Evolutionary conservation across 2,329 filamentous ascomycete species (phyloP).

Genomic region (Fusarium tupiense): DNA sequence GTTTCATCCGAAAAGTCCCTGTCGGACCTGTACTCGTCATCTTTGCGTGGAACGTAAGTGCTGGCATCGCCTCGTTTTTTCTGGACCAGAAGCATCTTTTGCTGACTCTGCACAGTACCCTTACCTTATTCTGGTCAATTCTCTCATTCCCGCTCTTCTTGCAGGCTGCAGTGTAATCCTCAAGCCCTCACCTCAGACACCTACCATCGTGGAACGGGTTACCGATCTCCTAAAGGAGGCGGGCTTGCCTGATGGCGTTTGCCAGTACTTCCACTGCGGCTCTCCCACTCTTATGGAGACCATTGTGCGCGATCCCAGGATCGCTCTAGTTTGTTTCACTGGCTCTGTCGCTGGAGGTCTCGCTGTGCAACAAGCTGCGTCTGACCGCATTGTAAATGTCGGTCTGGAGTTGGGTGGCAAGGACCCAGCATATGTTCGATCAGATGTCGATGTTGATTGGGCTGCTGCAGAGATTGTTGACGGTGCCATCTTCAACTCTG

Average conservation of each 20-base stretch:
- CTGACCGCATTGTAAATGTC: conserved; percentile 85
- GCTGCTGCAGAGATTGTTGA: conserved; percentile 95
- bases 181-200: conserved; percentile 95
- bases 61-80: neutral
- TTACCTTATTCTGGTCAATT: conserved; percentile 93
- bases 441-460: conserved; percentile 89
- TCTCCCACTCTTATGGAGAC: conserved; percentile 80
- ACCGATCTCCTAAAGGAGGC: conserved; percentile 79
- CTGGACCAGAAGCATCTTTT: neutral
- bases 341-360: conserved; percentile 90
- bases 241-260: conserved; percentile 82
- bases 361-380: conserved; percentile 84
- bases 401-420: conserved; percentile 94
- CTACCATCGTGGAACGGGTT: conserved; percentile 88
- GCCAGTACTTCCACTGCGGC: conserved; percentile 93
- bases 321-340: conserved; percentile 90
- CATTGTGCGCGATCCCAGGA: conserved; percentile 78
- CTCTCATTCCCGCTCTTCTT: conserved; percentile 88
- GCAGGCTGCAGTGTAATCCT: conserved; percentile 91
- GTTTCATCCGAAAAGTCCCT: conserved; percentile 88
- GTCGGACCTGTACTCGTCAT: conserved; percentile 89
- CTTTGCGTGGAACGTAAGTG: conserved; percentile 93
- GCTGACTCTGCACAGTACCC: conserved; percentile 73
- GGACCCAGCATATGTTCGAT: conserved; percentile 88
- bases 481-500: conserved; percentile 96